Evolutionary conservation across 2,329 filamentous ascomycete genomes (phyloP).

Genomic region (Phialophora expanda): DNA sequence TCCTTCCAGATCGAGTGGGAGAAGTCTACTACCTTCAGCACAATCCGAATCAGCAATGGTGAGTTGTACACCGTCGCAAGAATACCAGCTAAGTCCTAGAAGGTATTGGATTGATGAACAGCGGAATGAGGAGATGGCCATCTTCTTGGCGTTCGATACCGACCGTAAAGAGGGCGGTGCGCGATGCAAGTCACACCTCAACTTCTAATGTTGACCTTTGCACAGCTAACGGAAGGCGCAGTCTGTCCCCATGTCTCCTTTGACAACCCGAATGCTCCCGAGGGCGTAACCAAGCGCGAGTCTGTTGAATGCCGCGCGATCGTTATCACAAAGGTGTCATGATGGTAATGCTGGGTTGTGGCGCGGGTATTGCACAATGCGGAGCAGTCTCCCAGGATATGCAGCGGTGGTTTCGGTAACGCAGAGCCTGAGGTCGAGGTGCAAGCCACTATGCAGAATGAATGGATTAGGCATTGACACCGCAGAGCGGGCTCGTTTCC

Average conservation of each 20-base stretch:
- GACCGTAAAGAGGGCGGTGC: constrained; percentile 1
- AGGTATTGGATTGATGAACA: constrained; percentile 41
- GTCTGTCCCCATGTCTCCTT: constrained; percentile 29
- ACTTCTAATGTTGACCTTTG: not conserved
- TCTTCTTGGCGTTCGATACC: constrained; percentile 31
- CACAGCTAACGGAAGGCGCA: constrained; percentile 1
- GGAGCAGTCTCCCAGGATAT: not conserved
- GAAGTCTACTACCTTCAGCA: constrained; percentile 41
- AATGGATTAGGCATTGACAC: not conserved
- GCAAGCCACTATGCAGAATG: not conserved
- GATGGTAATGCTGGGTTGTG: constrained; percentile 1
- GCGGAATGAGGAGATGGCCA: constrained; percentile 35
- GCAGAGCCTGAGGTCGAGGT: not conserved
- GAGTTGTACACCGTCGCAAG: not conserved
- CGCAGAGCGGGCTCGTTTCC: not conserved
- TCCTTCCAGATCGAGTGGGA: constrained; percentile 36
- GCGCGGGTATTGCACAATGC: not conserved
- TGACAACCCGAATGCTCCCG: constrained; percentile 12
- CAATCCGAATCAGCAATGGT: constrained; percentile 39
- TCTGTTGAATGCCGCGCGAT: constrained; percentile 20
- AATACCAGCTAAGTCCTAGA: not conserved
- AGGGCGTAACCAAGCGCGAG: constrained; percentile 7
- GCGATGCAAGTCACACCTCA: constrained; percentile 10
- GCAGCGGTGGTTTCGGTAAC: not conserved
- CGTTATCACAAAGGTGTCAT: constrained; percentile 22